A percentile compares a stretch with the other conserved stretches of the same genome.
Evolutionary conservation across 352 stramenopile species (phyloP).

Genomic region (Pythium aquatile): DNA sequence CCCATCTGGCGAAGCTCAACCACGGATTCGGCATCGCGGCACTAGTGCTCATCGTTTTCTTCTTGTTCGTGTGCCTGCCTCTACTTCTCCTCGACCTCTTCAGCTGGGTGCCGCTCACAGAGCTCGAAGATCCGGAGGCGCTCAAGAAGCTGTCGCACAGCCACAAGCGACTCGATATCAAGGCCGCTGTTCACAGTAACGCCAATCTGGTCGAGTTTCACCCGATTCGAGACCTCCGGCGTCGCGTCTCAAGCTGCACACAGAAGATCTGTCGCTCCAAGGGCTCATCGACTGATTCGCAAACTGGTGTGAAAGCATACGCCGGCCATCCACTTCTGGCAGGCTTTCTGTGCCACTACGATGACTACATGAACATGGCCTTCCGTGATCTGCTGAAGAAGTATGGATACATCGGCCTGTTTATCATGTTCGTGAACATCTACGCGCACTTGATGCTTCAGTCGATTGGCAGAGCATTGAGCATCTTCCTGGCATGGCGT

Average conservation of each 20-base stretch:
- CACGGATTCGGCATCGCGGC: constrained; percentile 38
- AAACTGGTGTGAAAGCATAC: not conserved
- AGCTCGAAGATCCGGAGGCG: constrained; percentile 36
- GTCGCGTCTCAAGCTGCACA: constrained; percentile 1
- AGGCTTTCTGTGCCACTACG: constrained; percentile 31
- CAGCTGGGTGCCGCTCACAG: constrained; percentile 50
- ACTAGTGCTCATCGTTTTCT: constrained; percentile 41
- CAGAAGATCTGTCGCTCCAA: constrained; percentile 4
- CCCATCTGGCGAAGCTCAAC: constrained; percentile 32
- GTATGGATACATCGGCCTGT: constrained; percentile 41
- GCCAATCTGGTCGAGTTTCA: constrained; percentile 40
- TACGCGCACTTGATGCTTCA: constrained; percentile 55
- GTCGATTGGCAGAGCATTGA: constrained; percentile 39
- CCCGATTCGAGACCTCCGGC: constrained; percentile 8
- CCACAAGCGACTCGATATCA: constrained; percentile 35
- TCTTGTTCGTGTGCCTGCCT: constrained; percentile 53
- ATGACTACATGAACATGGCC: constrained; percentile 36
- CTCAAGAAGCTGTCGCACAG: constrained; percentile 33
- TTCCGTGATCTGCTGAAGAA: constrained; percentile 39
- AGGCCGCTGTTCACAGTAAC: constrained; percentile 55
- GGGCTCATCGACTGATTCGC: constrained; percentile 1
- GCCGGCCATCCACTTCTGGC: constrained; percentile 18
- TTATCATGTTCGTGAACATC: constrained; percentile 47
- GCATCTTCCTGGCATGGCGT: constrained; percentile 42
- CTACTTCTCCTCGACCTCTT: constrained; percentile 57